Evolutionary conservation across 2,329 filamentous ascomycete species (phyloP).

Genomic region (Ophiostoma tasmaniense): DNA sequence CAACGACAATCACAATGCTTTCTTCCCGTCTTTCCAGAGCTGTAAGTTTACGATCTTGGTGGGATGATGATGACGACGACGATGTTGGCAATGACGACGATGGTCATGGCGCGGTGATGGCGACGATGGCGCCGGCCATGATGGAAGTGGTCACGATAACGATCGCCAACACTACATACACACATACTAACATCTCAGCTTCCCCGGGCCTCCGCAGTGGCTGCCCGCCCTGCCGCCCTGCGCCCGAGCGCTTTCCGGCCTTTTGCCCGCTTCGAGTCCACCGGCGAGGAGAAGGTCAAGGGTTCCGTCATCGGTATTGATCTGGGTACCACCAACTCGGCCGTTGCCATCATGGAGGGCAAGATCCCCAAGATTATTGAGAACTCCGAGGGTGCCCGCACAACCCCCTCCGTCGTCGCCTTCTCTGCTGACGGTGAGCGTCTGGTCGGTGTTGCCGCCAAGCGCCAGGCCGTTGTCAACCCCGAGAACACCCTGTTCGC

Average conservation of each 20-base stretch:
- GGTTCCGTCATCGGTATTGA: constrained; percentile 64
- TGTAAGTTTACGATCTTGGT: constrained; percentile 43
- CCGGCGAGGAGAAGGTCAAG: constrained; percentile 73
- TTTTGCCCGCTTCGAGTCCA: constrained; percentile 71
- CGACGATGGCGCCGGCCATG: no score
- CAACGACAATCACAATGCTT: constrained; percentile 48
- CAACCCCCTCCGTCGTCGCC: constrained; percentile 88
- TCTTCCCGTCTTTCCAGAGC: constrained; percentile 63
- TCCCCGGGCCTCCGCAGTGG: constrained; percentile 60
- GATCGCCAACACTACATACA: not conserved
- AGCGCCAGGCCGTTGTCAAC: constrained; percentile 97
- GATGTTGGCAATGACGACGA: not conserved
- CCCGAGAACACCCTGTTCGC: constrained; percentile 97
- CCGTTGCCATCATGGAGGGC: constrained; percentile 78
- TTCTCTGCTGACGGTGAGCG: constrained; percentile 95
- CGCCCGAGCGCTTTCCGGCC: constrained; percentile 59
- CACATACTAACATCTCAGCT: constrained; percentile 43
- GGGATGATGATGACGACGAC: not conserved
- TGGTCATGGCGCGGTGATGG: not conserved
- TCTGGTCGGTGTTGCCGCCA: constrained; percentile 91
- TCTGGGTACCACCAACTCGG: constrained; percentile 81
- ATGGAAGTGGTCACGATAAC: no score
- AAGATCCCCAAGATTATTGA: constrained; percentile 83
- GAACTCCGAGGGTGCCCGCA: constrained; percentile 88
- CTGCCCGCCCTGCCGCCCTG: constrained; percentile 58